Evolutionary conservation across 371 early-diverging fungal genomes (phyloP).

Genomic region (Nematocida displodere): DNA sequence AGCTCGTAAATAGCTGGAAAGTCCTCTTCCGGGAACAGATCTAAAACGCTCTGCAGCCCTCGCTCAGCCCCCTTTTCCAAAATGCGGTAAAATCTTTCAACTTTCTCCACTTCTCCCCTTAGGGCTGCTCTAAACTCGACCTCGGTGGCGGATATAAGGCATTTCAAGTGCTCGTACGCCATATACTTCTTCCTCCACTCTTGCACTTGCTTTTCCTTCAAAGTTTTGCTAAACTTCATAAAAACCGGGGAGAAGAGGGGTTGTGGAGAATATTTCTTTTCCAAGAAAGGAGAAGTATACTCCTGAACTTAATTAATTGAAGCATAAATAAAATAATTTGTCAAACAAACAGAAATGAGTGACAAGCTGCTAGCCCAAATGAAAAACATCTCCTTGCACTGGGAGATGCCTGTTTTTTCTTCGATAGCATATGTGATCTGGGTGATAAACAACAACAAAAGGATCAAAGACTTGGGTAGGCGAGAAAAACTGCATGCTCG

Average conservation of each 20-base stretch:
- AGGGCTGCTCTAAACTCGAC: conserved; percentile 44
- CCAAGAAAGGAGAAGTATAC: not conserved
- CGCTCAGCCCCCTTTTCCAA: conserved; percentile 56
- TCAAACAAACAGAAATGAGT: not conserved
- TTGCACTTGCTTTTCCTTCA: conserved; percentile 60
- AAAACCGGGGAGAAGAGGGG: conserved; percentile 27
- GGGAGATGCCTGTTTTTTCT: conserved; percentile 47
- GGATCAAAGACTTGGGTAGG: conserved; percentile 11
- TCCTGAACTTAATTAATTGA: not conserved
- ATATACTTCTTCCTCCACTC: conserved; percentile 64
- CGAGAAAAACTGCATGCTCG: not conserved
- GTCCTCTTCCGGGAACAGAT: conserved; percentile 38
- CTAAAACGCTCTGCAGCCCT: conserved; percentile 50
- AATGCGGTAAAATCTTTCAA: conserved; percentile 57
- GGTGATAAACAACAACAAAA: conserved; percentile 36
- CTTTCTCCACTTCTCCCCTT: conserved; percentile 47
- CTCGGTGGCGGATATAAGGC: not conserved
- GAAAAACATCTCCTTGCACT: conserved; percentile 23
- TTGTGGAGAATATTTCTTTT: conserved; percentile 10
- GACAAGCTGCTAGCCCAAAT: not conserved
- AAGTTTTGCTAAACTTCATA: conserved; percentile 61
- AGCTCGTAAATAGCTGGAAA: conserved; percentile 18
- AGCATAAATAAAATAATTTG: conserved; percentile 26
- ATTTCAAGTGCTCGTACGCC: conserved; percentile 53
- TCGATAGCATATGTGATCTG: conserved; percentile 35